Base-by-base conservation (phyloP, 2,329 filamentous ascomycete species). In the Penicillium corylophilum region DNA sequence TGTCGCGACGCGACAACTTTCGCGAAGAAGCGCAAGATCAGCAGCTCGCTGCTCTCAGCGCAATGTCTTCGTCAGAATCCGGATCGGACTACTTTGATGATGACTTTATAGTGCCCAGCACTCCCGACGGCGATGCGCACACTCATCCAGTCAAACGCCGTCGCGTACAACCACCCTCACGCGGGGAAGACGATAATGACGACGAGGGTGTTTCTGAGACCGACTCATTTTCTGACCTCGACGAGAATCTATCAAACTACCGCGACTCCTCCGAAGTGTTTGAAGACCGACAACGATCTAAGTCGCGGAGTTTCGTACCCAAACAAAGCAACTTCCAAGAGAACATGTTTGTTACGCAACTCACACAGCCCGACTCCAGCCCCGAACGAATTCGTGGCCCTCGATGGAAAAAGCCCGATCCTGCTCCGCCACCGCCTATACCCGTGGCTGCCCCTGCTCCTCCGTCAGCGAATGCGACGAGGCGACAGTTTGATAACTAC, bases 341-440 rank as follows among this genome's bases (percentile, higher is more conserved):
- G 29, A 71, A 77, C 46, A 72, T 73, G 4, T 79, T 77, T 50
- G 75, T 78, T 16, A 78, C 75, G 0, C 76, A 79, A 55, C 66
- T 77, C 40, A 77, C 76, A 4, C 74, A 76, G 46, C 73, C 75
- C 35, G 67, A 68, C 47, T 80, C 78, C 1, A 79, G 77, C 53
- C 79, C 79, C 2, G 79, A 78, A 45, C 68, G 73, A 53, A 77
- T 80, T 48, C 73, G 79, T 56, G 77, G 78, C 1, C 74, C 79
- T 10, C 73, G 78, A 50, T 81, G 78, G 74, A 77, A 72, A 54
- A 79, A 76, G 53, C 72, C 74, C 15, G 69, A 65, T 35, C 61
- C 65, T 9, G 61, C 62, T 20, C 35, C 35, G 16, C 35, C 35
- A 49, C 51, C 62, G 31, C 57, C 63, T 33, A 44, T 20, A 22